Conservation (phyloP, 805 yeast species). For the Trichomonascus vanleenenianus region DNA sequence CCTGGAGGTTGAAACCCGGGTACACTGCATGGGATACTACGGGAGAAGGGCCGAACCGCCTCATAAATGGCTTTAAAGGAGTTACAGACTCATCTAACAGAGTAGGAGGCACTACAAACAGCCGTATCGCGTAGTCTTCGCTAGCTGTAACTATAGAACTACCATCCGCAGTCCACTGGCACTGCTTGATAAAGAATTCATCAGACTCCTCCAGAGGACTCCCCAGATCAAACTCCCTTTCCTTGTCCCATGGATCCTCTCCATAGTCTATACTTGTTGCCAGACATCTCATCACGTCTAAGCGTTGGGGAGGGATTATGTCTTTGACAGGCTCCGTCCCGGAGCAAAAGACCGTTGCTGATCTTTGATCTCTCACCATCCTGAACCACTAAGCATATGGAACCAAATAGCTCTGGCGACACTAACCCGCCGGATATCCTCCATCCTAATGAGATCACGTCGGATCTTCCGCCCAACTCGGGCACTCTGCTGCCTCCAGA, state of each 20-base stretch:
- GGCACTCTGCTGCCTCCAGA: conserved; percentile 18
- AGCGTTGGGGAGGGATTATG: background rate
- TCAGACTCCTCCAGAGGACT: background rate
- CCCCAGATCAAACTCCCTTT: background rate
- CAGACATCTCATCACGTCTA: no score
- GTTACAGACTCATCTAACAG: conserved; percentile 7
- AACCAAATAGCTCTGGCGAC: no score
- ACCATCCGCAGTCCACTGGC: conserved; percentile 21
- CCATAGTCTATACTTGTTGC: no score
- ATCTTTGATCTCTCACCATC: no score
- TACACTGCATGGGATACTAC: conserved; percentile 10
- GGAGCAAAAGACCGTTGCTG: background rate
- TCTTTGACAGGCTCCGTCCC: background rate
- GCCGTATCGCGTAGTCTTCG: conserved; percentile 16
- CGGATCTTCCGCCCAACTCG: no score
- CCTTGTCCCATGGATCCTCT: background rate
- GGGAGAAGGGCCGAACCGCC: conserved; percentile 10
- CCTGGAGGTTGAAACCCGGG: conserved; percentile 13
- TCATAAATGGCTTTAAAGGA: conserved; percentile 11
- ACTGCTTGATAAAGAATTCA: conserved; percentile 5
- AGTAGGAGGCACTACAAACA: conserved; percentile 17
- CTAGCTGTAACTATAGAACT: conserved; percentile 15
- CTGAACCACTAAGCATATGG: no score
- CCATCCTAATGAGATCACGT: no score
- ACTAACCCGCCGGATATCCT: no score